Evolutionary conservation across 345 rosid genomes (phyloP), one percentile per base, ranked within the genome.

Genomic region (Salix arbutifolia): DNA sequence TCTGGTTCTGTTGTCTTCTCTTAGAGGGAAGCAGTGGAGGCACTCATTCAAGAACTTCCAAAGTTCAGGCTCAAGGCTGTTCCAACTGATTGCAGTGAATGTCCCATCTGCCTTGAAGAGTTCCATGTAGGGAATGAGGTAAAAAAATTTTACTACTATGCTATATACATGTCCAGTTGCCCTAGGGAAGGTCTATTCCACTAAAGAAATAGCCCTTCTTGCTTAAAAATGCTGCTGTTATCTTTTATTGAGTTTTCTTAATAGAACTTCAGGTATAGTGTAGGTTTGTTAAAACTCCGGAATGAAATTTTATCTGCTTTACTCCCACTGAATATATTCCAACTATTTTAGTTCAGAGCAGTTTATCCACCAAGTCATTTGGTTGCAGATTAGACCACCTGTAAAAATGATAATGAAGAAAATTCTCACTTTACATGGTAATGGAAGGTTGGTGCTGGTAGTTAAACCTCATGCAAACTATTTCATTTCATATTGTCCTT

Each of bases 71-170:
- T 96, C 68, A 96, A 96, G 84, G 96, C 97, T 79, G 97, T 96
- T 70, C 99, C 98, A 28, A 93, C 90, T 71, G 99, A 94, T 81
- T 93, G 99, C 78, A 91, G 96, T 74, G 99, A 96, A 89, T 96
- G 99, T 65, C 97, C 95, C 70, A 96, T 96, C 88, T 96, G 99
- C 87, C 84, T 96, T 75, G 99, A 96, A 83, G 98, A 96, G 85
- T 92, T 96, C 72, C 89, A 85, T 78, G 89, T 87, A 10, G 96
- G 97, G 33, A 91, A 94, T 84, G 99, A 96, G 99, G 98, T 93
- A 82, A 83, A 38, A 50, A 21, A 25, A 65, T 12, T 46, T 10
- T 33, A 44, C 23, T 25, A 5, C 60, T 53, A n/a, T 50, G 10
- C 60, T 52, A 6, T 56, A 10, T n/a, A n/a, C 1, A 5, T 56